Percentiles rank a stretch among this genome's conserved stretches.
Evolutionary conservation across 1,139 yeast species (phyloP).

Genomic region (Nakaseomyces nivariensis): DNA sequence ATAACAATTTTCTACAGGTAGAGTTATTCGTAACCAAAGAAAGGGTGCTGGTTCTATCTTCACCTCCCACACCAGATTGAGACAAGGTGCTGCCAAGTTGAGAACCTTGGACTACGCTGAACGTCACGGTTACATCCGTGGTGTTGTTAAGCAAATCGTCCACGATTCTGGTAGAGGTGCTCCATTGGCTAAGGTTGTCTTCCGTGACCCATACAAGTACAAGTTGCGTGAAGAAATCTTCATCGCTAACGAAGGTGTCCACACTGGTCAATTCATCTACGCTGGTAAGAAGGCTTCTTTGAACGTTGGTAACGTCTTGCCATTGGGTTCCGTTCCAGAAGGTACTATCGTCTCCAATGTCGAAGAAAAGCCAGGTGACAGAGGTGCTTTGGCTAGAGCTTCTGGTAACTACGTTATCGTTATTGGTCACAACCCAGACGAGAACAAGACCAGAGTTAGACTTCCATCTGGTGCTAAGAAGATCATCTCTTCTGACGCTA

Average conservation of each 20-base stretch:
- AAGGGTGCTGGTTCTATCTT: conserved; percentile 99
- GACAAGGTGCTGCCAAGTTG: conserved; percentile 99
- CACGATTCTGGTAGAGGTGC: conserved; percentile 99
- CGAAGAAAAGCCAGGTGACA: conserved; percentile 99
- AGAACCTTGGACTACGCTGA: conserved; percentile 99
- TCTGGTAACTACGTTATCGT: conserved; percentile 99
- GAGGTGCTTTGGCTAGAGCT: conserved; percentile 99
- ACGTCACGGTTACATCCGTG: conserved; percentile 99
- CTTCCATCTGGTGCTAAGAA: conserved; percentile 99
- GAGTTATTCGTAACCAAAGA: conserved; percentile 99
- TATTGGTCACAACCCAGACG: conserved; percentile 98
- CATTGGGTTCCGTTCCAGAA: conserved; percentile 96
- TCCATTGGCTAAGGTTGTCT: conserved; percentile 96
- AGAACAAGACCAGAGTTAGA: conserved; percentile 97
- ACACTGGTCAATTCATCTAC: conserved; percentile 98
- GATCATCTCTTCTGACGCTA: conserved; percentile 86
- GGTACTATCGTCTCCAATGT: conserved; percentile 98
- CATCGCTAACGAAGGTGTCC: conserved; percentile 99
- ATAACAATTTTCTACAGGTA: conserved; percentile 47
- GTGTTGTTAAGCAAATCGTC: conserved; percentile 95
- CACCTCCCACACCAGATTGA: conserved; percentile 99
- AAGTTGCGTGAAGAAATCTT: conserved; percentile 96
- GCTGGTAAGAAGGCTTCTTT: conserved; percentile 99
- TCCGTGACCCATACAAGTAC: conserved; percentile 99
- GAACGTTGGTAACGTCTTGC: conserved; percentile 95